Conservation (phyloP, 2,329 filamentous ascomycete species). For the Metarhizium guizhouense region DNA sequence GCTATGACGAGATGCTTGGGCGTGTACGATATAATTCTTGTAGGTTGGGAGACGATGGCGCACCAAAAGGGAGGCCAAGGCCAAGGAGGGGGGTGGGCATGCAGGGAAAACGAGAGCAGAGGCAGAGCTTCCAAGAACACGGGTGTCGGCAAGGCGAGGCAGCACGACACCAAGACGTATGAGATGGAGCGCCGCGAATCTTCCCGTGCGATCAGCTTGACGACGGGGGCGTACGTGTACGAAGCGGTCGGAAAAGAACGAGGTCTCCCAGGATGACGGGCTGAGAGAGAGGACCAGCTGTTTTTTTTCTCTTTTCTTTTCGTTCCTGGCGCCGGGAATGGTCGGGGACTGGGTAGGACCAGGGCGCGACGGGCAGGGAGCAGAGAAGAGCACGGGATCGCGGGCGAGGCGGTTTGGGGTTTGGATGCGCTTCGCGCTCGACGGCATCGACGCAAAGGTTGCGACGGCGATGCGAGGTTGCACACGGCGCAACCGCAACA, state of each 20-base stretch:
- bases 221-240: background rate
- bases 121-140: background rate
- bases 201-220: background rate
- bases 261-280: background rate
- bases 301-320: no score
- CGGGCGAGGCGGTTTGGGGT: background rate
- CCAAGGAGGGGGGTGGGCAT: background rate
- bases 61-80: background rate
- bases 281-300: background rate
- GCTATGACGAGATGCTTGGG: constrained; percentile 9
- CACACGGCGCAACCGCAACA: constrained; percentile 5
- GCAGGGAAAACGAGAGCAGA: background rate
- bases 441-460: background rate
- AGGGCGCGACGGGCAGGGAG: background rate
- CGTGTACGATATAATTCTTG: constrained; percentile 1
- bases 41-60: constrained; percentile 11
- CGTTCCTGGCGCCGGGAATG: background rate
- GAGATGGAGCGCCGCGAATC: background rate
- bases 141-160: background rate
- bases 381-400: background rate
- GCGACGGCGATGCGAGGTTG: constrained; percentile 8
- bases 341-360: background rate
- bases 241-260: background rate
- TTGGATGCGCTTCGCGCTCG: background rate
- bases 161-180: background rate